These are phyloP conservation scores for Corchorus olitorius DNA, from an alignment of 345 rosid species.

Conservation along the genomic window DNA sequence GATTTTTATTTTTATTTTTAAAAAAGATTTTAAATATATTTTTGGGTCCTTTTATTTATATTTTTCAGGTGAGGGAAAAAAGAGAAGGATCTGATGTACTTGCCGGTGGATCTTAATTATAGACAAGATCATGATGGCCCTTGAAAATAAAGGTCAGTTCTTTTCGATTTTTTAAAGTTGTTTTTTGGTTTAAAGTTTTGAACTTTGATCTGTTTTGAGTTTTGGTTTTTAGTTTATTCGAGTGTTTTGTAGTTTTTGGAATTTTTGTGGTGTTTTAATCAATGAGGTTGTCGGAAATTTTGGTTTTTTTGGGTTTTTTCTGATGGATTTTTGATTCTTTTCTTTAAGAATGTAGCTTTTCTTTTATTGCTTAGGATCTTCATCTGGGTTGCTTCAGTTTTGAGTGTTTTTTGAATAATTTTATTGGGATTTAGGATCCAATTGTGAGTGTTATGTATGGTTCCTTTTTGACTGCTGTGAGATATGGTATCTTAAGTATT, in stretches of 20 bases:
- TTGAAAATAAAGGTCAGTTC: constrained; percentile 55
- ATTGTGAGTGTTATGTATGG: background rate
- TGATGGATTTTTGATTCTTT: constrained; percentile 1
- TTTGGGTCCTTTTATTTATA: constrained; percentile 2
- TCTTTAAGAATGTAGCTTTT: background rate
- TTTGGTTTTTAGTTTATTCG: constrained; percentile 11
- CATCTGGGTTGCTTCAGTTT: constrained; percentile 10
- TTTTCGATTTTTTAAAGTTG: background rate
- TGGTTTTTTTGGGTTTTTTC: background rate
- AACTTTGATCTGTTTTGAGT: constrained; percentile 14
- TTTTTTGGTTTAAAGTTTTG: constrained; percentile 7
- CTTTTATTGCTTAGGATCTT: constrained; percentile 6
- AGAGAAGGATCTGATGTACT: constrained; percentile 71
- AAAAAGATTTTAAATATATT: background rate
- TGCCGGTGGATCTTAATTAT: constrained; percentile 51
- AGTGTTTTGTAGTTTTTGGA: background rate
- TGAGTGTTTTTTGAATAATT: background rate
- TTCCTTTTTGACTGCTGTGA: background rate
- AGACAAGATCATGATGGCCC: constrained; percentile 56
- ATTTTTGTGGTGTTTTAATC: background rate
- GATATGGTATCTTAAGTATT: constrained; percentile 4
- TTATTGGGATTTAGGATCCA: constrained; percentile 1
- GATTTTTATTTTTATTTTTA: background rate
- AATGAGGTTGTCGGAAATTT: background rate
- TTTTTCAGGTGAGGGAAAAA: constrained; percentile 40